Evolutionary conservation across 768 basidiomycete genomes (phyloP).

Genomic region (Lactifluus piperatus): DNA sequence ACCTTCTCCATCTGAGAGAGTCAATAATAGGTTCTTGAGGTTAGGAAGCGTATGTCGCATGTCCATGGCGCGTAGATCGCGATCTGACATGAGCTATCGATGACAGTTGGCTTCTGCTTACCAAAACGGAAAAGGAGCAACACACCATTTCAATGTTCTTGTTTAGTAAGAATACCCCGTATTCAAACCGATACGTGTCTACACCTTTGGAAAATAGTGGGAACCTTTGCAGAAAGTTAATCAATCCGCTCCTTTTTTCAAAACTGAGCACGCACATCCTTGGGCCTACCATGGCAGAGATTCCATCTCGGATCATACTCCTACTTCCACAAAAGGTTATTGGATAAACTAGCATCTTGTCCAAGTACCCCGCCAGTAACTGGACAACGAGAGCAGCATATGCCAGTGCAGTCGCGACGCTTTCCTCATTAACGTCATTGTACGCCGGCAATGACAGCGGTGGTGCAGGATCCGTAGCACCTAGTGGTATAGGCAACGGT

Average conservation of each 20-base stretch:
- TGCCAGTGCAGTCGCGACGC: constrained; percentile 82
- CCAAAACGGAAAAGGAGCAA: constrained; percentile 1
- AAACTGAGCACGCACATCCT: constrained; percentile 56
- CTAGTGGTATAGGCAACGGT: constrained; percentile 83
- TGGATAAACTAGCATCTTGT: constrained; percentile 75
- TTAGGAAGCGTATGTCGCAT: constrained; percentile 95
- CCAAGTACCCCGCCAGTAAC: constrained; percentile 69
- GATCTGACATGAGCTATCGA: constrained; percentile 78
- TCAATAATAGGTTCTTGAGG: constrained; percentile 86
- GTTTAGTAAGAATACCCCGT: constrained; percentile 93
- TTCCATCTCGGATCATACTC: constrained; percentile 85
- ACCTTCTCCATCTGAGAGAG: constrained; percentile 65
- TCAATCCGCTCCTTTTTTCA: not conserved
- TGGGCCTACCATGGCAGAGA: constrained; percentile 92
- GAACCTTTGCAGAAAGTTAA: constrained; percentile 51
- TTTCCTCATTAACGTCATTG: constrained; percentile 73
- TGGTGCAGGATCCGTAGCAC: constrained; percentile 71
- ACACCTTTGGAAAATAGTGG: constrained; percentile 92
- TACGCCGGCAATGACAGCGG: constrained; percentile 59
- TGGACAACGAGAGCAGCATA: constrained; percentile 85
- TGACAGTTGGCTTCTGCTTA: constrained; percentile 1
- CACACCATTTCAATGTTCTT: constrained; percentile 93
- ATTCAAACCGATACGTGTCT: constrained; percentile 95
- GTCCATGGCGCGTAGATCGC: constrained; percentile 83
- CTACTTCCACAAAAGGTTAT: constrained; percentile 85